Evolutionary conservation across 768 basidiomycete species (phyloP).

Genomic region (Rhizopogon rudus): DNA sequence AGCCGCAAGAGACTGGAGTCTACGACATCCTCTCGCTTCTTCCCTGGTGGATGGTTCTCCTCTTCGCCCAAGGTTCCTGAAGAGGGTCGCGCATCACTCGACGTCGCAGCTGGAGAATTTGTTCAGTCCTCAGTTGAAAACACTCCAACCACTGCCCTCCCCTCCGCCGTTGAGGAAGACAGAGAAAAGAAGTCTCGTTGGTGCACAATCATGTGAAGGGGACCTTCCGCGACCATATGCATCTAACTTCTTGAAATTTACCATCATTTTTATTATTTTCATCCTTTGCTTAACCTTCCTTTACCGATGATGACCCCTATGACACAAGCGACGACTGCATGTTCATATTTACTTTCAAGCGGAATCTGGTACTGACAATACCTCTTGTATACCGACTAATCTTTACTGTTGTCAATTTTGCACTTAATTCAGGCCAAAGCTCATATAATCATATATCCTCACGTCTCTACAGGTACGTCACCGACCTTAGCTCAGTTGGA

Average conservation of each 20-base stretch:
- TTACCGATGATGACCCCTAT: background rate
- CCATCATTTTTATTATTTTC: conserved; percentile 1
- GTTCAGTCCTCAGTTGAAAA: conserved; percentile 2
- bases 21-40: conserved; percentile 50
- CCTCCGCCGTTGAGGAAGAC: conserved; percentile 10
- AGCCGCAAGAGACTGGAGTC: conserved; percentile 42
- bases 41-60: conserved; percentile 51
- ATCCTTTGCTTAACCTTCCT: background rate
- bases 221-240: conserved; percentile 8
- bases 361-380: background rate
- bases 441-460: no score
- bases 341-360: conserved; percentile 4
- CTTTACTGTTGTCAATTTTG: background rate
- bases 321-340: conserved; percentile 4
- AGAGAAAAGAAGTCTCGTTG: conserved; percentile 10
- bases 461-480: background rate
- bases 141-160: conserved; percentile 3
- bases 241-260: conserved; percentile 1
- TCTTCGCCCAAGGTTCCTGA: conserved; percentile 31
- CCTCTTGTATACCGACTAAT: conserved; percentile 4
- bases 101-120: conserved; percentile 48
- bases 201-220: conserved; percentile 13
- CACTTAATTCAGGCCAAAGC: background rate
- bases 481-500: conserved; percentile 41
- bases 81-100: conserved; percentile 43